A percentile compares a stretch with the other conserved stretches of the same genome.
These are phyloP conservation scores for Styphnolobium japonicum DNA, from an alignment of 306 rosid genomes.

Conservation along the genomic window DNA sequence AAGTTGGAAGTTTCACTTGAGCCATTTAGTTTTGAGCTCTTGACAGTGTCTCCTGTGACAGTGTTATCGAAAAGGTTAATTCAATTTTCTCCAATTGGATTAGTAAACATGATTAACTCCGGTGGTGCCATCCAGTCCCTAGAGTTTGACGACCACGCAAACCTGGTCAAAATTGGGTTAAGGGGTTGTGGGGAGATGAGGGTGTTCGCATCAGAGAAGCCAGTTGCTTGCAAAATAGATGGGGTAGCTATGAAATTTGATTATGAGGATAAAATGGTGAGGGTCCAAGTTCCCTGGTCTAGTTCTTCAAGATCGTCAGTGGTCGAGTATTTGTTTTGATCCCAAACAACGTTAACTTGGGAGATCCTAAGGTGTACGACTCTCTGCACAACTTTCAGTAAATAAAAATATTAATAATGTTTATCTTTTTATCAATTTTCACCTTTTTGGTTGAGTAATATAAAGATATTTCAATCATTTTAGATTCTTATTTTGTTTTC, in stretches of 20 bases:
- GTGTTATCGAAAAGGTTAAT: constrained; percentile 28
- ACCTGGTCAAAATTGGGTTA: constrained; percentile 35
- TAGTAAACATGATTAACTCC: constrained; percentile 69
- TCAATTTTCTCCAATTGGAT: constrained; percentile 65
- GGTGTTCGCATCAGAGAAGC: constrained; percentile 53
- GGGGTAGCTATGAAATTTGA: constrained; percentile 45
- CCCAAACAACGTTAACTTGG: not conserved
- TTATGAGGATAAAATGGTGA: constrained; percentile 46
- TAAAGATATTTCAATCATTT: no score
- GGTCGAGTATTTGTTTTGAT: constrained; percentile 56
- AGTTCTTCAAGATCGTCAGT: constrained; percentile 33
- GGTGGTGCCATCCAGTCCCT: constrained; percentile 59
- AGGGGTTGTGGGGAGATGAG: constrained; percentile 63
- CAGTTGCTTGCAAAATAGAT: constrained; percentile 47
- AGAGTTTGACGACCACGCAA: constrained; percentile 34
- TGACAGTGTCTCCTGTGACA: constrained; percentile 53
- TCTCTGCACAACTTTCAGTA: not conserved
- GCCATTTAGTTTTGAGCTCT: constrained; percentile 63
- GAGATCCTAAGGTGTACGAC: not conserved
- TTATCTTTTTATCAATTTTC: not conserved
- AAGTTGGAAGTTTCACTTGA: constrained; percentile 45
- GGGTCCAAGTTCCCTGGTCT: constrained; percentile 51
- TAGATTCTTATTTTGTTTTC: no score
- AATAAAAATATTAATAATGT: not conserved
- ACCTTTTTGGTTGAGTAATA: not conserved